Percentiles rank a stretch among this genome's conserved stretches.
Evolutionary conservation across 2,329 filamentous ascomycete genomes (phyloP).

Genomic region (Xylaria multiplex): DNA sequence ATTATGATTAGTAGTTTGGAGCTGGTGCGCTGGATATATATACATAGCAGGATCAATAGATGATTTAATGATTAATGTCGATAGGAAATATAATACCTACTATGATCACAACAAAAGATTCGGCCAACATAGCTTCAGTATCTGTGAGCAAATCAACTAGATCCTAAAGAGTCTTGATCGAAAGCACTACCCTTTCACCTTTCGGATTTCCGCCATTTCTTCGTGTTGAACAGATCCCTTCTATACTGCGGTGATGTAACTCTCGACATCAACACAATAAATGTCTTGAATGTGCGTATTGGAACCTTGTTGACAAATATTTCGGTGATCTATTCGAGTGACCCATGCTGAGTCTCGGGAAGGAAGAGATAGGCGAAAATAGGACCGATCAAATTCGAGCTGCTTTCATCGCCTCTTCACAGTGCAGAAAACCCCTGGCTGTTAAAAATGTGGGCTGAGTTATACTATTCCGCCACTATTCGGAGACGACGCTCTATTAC

Average conservation of each 20-base stretch:
- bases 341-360: conserved; percentile 44
- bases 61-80: conserved; percentile 41
- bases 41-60: conserved; percentile 25
- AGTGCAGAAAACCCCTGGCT: no score
- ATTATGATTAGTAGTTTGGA: conserved; percentile 24
- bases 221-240: conserved; percentile 33
- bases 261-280: conserved; percentile 41
- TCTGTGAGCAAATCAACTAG: not conserved
- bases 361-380: conserved; percentile 47
- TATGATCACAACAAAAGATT: not conserved
- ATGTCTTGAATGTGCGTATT: conserved; percentile 42
- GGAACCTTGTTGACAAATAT: conserved; percentile 45
- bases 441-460: no score
- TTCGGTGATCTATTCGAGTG: conserved; percentile 45
- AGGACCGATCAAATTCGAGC: conserved; percentile 49
- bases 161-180: not conserved
- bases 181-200: not conserved
- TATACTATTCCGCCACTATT: no score
- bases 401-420: conserved; percentile 15
- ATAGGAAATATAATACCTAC: conserved; percentile 34
- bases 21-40: conserved; percentile 18
- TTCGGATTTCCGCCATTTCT: not conserved
- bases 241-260: conserved; percentile 32
- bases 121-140: not conserved
- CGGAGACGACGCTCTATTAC: no score